These are phyloP conservation scores for Paxillus rubicundulus DNA, from an alignment of 768 basidiomycete genomes.

Conservation along the genomic window DNA sequence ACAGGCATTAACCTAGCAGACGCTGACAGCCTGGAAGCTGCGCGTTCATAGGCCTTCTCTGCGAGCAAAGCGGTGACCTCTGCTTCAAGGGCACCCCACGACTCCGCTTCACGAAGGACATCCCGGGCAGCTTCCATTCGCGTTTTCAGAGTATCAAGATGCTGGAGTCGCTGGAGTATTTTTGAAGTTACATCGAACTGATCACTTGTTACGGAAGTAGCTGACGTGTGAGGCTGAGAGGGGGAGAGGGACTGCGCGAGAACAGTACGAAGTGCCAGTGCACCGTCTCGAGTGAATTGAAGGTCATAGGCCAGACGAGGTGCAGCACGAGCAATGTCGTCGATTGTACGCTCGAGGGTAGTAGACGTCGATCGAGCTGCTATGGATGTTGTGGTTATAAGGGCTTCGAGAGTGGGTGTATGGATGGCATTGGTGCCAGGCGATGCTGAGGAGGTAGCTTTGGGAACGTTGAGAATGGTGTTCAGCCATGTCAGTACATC, in stretches of 20 bases:
- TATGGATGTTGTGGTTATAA: constrained; percentile 79
- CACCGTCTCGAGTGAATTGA: constrained; percentile 95
- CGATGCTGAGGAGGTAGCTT: constrained; percentile 39
- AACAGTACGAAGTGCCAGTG: constrained; percentile 67
- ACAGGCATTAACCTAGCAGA: constrained; percentile 87
- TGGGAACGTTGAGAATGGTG: constrained; percentile 45
- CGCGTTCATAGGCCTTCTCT: constrained; percentile 79
- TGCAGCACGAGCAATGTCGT: constrained; percentile 88
- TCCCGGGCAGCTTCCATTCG: constrained; percentile 89
- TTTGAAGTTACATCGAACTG: constrained; percentile 48
- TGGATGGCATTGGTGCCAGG: constrained; percentile 39
- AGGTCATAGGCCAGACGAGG: constrained; percentile 93
- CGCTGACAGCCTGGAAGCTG: constrained; percentile 88
- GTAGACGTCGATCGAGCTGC: constrained; percentile 86
- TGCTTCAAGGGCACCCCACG: constrained; percentile 92
- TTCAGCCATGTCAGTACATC: constrained; percentile 75
- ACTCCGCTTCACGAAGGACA: constrained; percentile 91
- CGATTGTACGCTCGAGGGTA: constrained; percentile 82
- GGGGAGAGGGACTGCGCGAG: constrained; percentile 53
- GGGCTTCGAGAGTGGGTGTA: constrained; percentile 70
- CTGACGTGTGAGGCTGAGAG: constrained; percentile 7
- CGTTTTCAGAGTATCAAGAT: constrained; percentile 78
- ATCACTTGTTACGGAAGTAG: not conserved
- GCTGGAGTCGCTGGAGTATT: constrained; percentile 73
- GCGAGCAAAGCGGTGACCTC: constrained; percentile 85